Conservation (phyloP, 148 eudicot species). For the Camellia lanceoleosa region DNA sequence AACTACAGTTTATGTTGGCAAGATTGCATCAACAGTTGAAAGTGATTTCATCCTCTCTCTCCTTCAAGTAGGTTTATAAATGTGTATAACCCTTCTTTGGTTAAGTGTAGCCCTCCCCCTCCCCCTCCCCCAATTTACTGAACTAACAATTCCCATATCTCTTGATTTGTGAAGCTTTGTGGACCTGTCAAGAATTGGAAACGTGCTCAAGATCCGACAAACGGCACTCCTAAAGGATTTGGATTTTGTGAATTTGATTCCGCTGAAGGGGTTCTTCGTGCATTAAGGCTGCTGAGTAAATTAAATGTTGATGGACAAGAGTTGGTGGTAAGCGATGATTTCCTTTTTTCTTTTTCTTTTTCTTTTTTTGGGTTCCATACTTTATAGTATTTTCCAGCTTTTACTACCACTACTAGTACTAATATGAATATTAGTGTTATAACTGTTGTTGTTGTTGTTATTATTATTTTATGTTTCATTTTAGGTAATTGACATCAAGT, state of each 20-base stretch:
- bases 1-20: slow-evolving; percentile 91
- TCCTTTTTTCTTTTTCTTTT: too few species aligned
- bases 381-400: too few species aligned
- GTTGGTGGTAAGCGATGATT: slow-evolving; percentile 53
- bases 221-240: slow-evolving; percentile 68
- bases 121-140: neutral
- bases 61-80: slow-evolving; percentile 56
- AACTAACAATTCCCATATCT: slow-evolving; percentile 12
- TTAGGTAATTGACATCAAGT: too few species aligned
- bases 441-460: too few species aligned
- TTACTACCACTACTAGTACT: too few species aligned
- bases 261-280: slow-evolving; percentile 95
- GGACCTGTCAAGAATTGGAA: slow-evolving; percentile 98
- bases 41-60: slow-evolving; percentile 84
- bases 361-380: too few species aligned
- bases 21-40: slow-evolving; percentile 79
- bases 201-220: slow-evolving; percentile 83
- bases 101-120: neutral
- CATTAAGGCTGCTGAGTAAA: slow-evolving; percentile 75
- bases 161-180: slow-evolving; percentile 61
- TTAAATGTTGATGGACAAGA: slow-evolving; percentile 90
- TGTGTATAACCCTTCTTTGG: neutral
- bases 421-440: too few species aligned
- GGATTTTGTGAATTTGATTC: slow-evolving; percentile 95
- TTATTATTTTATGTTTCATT: too few species aligned